Conservation (phyloP, 768 basidiomycete genomes). For the Lactarius deliciosus region DNA sequence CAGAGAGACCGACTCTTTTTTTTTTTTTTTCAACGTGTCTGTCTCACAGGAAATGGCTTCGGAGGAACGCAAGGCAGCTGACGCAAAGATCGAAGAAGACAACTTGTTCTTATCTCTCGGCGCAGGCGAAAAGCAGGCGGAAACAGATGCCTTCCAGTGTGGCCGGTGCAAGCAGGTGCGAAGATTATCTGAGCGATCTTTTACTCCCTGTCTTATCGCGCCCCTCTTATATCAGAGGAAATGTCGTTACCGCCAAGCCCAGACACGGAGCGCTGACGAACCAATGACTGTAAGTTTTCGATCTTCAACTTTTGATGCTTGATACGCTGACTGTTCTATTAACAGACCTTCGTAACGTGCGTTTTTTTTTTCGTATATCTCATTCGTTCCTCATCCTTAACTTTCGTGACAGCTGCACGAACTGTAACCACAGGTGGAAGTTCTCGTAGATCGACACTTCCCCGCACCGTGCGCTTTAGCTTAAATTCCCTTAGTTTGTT, state of each 20-base stretch:
- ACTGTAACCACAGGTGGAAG: slow-evolving; percentile 70
- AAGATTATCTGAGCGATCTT: background rate
- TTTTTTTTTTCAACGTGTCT: background rate
- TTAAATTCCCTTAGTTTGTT: slow-evolving; percentile 17
- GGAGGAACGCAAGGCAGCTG: slow-evolving; percentile 83
- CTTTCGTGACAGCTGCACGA: slow-evolving; percentile 51
- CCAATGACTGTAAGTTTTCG: slow-evolving; percentile 83
- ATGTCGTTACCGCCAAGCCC: slow-evolving; percentile 92
- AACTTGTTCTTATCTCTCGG: slow-evolving; percentile 91
- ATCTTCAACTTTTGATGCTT: slow-evolving; percentile 17
- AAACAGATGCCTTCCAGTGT: slow-evolving; percentile 98
- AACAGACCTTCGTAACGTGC: slow-evolving; percentile 85
- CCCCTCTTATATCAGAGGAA: slow-evolving; percentile 53
- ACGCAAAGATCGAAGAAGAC: slow-evolving; percentile 76
- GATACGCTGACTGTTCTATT: slow-evolving; percentile 3
- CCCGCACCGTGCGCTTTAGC: slow-evolving; percentile 7
- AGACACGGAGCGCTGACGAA: slow-evolving; percentile 97
- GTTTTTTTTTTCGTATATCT: slow-evolving; percentile 30
- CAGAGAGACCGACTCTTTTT: background rate
- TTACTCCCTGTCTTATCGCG: background rate
- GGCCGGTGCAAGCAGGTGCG: slow-evolving; percentile 85
- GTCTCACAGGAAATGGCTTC: slow-evolving; percentile 87
- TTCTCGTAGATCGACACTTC: slow-evolving; percentile 46
- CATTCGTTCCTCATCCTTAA: slow-evolving; percentile 18
- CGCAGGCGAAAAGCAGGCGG: slow-evolving; percentile 86